phyloP scores from a whole-genome alignment of 768 basidiomycete species.

The Tylopilus balloui region DNA sequence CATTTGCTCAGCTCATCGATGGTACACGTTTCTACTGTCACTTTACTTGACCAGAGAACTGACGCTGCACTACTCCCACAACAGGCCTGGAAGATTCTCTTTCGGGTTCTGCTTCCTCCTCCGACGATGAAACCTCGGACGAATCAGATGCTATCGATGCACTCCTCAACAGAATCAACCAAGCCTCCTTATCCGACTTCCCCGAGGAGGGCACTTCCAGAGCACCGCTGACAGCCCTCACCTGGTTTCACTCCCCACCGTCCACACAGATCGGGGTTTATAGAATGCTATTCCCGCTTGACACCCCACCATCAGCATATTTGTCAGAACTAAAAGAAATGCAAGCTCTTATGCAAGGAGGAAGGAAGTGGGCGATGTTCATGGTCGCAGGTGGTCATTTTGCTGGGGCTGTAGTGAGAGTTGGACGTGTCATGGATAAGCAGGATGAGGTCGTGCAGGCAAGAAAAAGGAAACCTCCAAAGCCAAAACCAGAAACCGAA shows the following conservation, averaged over 20 bases:
- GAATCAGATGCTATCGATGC: slow-evolving; percentile 64
- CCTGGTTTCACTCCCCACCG: slow-evolving; percentile 88
- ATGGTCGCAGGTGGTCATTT: slow-evolving; percentile 99
- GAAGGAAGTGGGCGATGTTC: slow-evolving; percentile 87
- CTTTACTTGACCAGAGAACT: not conserved
- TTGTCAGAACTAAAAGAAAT: slow-evolving; percentile 60
- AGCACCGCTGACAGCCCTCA: slow-evolving; percentile 59
- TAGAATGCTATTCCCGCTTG: slow-evolving; percentile 61
- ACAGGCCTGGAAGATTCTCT: slow-evolving; percentile 80
- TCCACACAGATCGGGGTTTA: slow-evolving; percentile 90
- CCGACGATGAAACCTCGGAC: slow-evolving; percentile 48
- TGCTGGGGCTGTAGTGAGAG: slow-evolving; percentile 83
- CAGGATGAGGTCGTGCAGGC: slow-evolving; percentile 34
- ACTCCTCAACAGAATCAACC: slow-evolving; percentile 60
- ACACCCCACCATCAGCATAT: slow-evolving; percentile 41
- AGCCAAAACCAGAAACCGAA: slow-evolving; percentile 72
- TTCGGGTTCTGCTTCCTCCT: slow-evolving; percentile 88
- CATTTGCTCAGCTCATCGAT: slow-evolving; percentile 77
- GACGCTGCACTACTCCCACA: not conserved
- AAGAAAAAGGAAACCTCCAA: slow-evolving; percentile 54
- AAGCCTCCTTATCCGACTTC: slow-evolving; percentile 42
- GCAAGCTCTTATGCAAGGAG: slow-evolving; percentile 51
- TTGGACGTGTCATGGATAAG: slow-evolving; percentile 51
- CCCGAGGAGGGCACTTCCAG: slow-evolving; percentile 38
- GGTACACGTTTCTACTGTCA: slow-evolving; percentile 43